A percentile compares a stretch with the other conserved stretches of the same genome.
phyloP scores from a whole-genome alignment of 2,329 filamentous ascomycete genomes.

The Xylogone sp. region DNA sequence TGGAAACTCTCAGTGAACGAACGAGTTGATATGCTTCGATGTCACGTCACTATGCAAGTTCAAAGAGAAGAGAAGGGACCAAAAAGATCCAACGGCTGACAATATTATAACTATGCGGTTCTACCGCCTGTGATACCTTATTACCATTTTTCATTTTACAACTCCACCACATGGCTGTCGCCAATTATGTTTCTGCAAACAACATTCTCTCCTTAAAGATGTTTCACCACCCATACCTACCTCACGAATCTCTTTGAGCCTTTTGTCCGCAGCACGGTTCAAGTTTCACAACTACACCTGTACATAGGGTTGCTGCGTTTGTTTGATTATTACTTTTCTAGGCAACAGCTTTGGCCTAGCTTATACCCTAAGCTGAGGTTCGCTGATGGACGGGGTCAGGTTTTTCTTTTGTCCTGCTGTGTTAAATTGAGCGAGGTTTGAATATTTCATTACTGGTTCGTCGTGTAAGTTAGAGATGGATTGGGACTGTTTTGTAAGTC shows the following conservation, averaged over 20 bases:
- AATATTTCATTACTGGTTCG: background rate
- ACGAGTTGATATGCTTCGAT: too few relatives aligned
- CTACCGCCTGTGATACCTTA: background rate
- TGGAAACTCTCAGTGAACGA: background rate
- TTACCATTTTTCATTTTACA: background rate
- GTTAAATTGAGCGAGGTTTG: background rate
- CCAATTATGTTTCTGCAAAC: background rate
- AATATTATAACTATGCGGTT: background rate
- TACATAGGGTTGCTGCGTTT: background rate
- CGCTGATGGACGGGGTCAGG: background rate
- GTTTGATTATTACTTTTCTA: background rate
- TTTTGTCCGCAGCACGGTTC: background rate
- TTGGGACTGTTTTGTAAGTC: background rate
- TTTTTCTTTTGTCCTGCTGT: background rate
- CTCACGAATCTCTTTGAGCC: background rate
- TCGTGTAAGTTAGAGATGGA: background rate
- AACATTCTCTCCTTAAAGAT: background rate
- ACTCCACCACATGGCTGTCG: background rate
- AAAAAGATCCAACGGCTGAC: background rate
- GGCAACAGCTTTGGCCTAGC: background rate
- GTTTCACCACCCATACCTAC: background rate
- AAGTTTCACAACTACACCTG: background rate
- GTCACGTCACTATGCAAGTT: background rate
- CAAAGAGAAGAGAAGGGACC: background rate
- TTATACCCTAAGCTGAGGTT: background rate